A percentile compares a stretch with the other conserved stretches of the same genome.
phyloP scores from a whole-genome alignment of 306 rosid species.

The Bauhinia variegata region DNA sequence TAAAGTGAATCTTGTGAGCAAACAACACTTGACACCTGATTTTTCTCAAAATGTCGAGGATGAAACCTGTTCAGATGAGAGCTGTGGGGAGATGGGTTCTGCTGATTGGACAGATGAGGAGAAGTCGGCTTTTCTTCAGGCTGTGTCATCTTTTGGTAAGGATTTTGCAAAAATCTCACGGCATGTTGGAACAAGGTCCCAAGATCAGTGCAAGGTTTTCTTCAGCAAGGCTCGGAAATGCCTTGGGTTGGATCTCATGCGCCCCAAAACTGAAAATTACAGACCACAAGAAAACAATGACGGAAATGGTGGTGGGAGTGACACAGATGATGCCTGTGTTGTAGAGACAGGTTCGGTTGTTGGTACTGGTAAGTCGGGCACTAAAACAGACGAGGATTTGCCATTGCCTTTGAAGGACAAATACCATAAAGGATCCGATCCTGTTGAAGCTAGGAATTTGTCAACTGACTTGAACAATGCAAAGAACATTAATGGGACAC shows the following conservation, averaged over 20 bases:
- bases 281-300: conserved; percentile 59
- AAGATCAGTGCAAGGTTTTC: conserved; percentile 88
- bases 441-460: conserved; percentile 46
- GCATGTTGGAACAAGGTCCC: conserved; percentile 69
- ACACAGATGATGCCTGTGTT: conserved; percentile 70
- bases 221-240: conserved; percentile 92
- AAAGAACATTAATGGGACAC: conserved; percentile 43
- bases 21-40: conserved; percentile 50
- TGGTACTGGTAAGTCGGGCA: conserved; percentile 59
- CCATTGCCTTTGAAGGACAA: conserved; percentile 44
- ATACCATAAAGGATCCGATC: conserved; percentile 49
- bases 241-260: conserved; percentile 77
- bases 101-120: conserved; percentile 90
- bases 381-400: conserved; percentile 58
- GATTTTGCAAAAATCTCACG: conserved; percentile 73
- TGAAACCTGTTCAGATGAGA: conserved; percentile 91
- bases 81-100: conserved; percentile 88
- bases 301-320: conserved; percentile 76
- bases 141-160: conserved; percentile 79
- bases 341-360: conserved; percentile 59
- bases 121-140: conserved; percentile 75
- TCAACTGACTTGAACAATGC: conserved; percentile 45
- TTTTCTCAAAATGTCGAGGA: conserved; percentile 59
- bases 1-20: conserved; percentile 45
- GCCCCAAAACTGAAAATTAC: conserved; percentile 50